Conservation (phyloP, 208 protist genomes). For the Tritrichomonas musculus region DNA sequence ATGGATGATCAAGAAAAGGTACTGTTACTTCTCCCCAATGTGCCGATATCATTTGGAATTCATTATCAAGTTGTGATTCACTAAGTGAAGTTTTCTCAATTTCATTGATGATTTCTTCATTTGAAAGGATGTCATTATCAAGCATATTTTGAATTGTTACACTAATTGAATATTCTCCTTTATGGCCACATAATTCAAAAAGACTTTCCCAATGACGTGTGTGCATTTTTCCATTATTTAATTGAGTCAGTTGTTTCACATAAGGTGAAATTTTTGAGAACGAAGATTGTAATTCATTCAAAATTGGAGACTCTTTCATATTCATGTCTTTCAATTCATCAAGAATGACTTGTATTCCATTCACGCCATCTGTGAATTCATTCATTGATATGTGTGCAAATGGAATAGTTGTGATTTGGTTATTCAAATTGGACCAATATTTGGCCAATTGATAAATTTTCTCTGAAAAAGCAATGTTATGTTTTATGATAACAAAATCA, state of each 20-base stretch:
- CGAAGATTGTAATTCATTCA: not conserved
- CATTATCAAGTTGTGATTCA: not conserved
- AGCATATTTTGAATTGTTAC: not conserved
- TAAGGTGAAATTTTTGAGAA: not conserved
- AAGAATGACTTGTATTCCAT: not conserved
- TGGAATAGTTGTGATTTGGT: not conserved
- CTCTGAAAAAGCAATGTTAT: not conserved
- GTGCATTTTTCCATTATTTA: not conserved
- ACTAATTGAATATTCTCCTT: not conserved
- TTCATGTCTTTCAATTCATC: not conserved
- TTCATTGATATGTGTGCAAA: conserved; percentile 1
- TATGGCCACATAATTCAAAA: not conserved
- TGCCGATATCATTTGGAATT: not conserved
- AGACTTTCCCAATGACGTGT: not conserved
- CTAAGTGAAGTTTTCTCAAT: not conserved
- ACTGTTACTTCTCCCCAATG: not conserved
- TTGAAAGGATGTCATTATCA: not conserved
- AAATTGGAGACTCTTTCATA: not conserved
- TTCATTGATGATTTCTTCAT: not conserved
- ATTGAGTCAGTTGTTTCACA: not conserved
- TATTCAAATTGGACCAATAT: not conserved
- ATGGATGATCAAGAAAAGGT: not conserved
- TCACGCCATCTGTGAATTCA: not conserved
- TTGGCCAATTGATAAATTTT: not conserved
- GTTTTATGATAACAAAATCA: not conserved